A percentile compares a stretch with the other conserved stretches of the same genome.
These are phyloP conservation scores for Colletotrichum sp. DNA, from an alignment of 2,329 filamentous ascomycete species.

Conservation along the genomic window DNA sequence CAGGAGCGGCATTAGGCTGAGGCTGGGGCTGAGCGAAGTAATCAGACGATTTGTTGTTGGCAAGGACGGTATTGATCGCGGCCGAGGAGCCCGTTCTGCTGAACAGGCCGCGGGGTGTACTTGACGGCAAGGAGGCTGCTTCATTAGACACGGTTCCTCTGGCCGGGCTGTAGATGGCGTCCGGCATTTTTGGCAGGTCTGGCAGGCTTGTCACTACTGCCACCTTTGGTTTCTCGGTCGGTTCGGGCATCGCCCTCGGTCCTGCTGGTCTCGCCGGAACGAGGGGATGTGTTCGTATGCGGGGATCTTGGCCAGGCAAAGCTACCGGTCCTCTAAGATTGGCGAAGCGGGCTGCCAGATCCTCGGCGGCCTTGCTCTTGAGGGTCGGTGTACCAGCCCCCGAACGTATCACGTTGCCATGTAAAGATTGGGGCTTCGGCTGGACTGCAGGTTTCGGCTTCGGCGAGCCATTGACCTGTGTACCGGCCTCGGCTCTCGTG, in stretches of 20 bases:
- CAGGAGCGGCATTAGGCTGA: constrained; percentile 25
- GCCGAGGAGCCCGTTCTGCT: constrained; percentile 48
- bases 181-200: constrained; percentile 71
- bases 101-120: constrained; percentile 67
- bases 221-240: constrained; percentile 46
- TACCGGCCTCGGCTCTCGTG: neutral
- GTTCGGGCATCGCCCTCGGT: constrained; percentile 57
- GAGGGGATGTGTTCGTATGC: constrained; percentile 56
- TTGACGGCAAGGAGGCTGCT: constrained; percentile 68
- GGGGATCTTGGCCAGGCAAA: constrained; percentile 53
- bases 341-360: constrained; percentile 62
- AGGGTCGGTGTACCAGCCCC: constrained; percentile 30
- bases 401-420: constrained; percentile 62
- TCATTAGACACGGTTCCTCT: constrained; percentile 72
- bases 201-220: constrained; percentile 58
- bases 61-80: constrained; percentile 28
- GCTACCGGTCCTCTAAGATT: constrained; percentile 54
- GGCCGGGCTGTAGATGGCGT: constrained; percentile 80
- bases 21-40: constrained; percentile 37
- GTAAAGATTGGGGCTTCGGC: constrained; percentile 71
- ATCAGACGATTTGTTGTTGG: constrained; percentile 31
- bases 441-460: constrained; percentile 56
- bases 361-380: constrained; percentile 41
- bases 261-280: constrained; percentile 43
- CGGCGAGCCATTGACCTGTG: constrained; percentile 13